Percentiles rank a stretch among this genome's conserved stretches.
These are phyloP conservation scores for Ampelocalamus luodianensis DNA, from an alignment of 176 grass and related monocot species.

Conservation along the genomic window DNA sequence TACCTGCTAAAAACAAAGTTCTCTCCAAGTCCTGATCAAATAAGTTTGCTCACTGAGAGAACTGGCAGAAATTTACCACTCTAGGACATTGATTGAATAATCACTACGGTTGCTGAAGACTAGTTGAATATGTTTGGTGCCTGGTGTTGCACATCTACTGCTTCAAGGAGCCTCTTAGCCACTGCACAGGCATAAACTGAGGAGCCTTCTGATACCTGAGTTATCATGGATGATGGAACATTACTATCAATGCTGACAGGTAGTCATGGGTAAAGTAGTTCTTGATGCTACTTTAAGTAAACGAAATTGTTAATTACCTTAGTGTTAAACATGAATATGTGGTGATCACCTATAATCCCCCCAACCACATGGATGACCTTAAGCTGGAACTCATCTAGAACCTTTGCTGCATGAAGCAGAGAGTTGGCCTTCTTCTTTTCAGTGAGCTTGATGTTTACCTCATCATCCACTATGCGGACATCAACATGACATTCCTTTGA, in stretches of 20 bases:
- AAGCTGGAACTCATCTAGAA: slow-evolving; percentile 74
- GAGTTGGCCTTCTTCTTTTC: slow-evolving; percentile 80
- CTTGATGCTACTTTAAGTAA: slow-evolving; percentile 21
- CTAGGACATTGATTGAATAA: slow-evolving; percentile 28
- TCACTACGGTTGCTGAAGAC: slow-evolving; percentile 20
- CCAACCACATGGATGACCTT: slow-evolving; percentile 70
- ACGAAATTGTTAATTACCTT: slow-evolving; percentile 55
- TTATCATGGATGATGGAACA: slow-evolving; percentile 32
- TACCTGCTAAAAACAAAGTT: slow-evolving; percentile 35
- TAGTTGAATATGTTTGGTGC: slow-evolving; percentile 42
- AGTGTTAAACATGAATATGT: slow-evolving; percentile 91
- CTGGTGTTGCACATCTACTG: slow-evolving; percentile 56
- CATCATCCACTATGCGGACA: slow-evolving; percentile 81
- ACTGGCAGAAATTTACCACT: slow-evolving; percentile 35
- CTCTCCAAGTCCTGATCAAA: slow-evolving; percentile 2
- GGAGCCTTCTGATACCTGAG: slow-evolving; percentile 71
- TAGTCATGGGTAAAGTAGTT: neutral
- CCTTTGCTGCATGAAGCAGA: slow-evolving; percentile 71
- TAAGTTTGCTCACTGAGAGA: slow-evolving; percentile 28
- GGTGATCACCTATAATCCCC: slow-evolving; percentile 80
- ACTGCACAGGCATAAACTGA: slow-evolving; percentile 75
- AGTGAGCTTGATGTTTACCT: slow-evolving; percentile 84
- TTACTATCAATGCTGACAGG: neutral
- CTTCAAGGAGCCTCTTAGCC: slow-evolving; percentile 74
- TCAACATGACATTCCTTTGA: slow-evolving; percentile 82